Base-by-base conservation (phyloP, 2,329 filamentous ascomycete genomes). In the Rutstroemia sp. region DNA sequence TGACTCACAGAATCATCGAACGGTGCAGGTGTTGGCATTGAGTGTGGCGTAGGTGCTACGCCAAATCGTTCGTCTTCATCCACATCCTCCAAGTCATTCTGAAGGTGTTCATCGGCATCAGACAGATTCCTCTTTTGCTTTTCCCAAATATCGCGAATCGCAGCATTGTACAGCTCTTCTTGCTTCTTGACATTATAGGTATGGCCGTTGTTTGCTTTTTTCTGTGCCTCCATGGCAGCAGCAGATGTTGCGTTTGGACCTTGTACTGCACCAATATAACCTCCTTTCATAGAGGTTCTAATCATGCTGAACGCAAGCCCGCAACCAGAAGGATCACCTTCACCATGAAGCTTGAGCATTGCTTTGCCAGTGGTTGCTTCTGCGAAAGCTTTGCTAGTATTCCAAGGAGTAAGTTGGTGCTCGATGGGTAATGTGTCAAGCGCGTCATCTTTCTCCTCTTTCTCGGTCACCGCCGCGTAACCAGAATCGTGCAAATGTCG, bases 211-310 rank as follows among this genome's bases (percentile, higher is more conserved):
- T 94, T 92, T 16, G 88, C 88, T 68, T 92, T 89, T 62, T 92
- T 84, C 69, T 92, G 89, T 30, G 59, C 57, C 12, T 57, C 58
- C 59, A 92, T 89, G 67, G 89, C 92, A 70, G 96, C 90, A 27
- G 90, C 91, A 9, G 82, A 84, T 2, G 82, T 85, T 7, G 82
- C 80, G 41, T 82, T 72, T 2, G 83, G 82, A 2, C 83, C 83
- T 58, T 83, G 81, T 25, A 95, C 82, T 19, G 91, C 87, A 68
- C 92, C 89, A 71, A 96, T 81, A 59, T 84, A 99, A 0, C 94
- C 94, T 60, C 94, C 94, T 73, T 99, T 99, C 94, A 99, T 99
- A 1, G 90, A 95, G 0, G 92, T 96, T 68, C 94, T 91, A 71
- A 99, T 92, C 71, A 99, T 96, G 69, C 89, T 96, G 75, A 97